phyloP scores from a whole-genome alignment of 169 alveolate species.

The Perkinsus olseni region DNA sequence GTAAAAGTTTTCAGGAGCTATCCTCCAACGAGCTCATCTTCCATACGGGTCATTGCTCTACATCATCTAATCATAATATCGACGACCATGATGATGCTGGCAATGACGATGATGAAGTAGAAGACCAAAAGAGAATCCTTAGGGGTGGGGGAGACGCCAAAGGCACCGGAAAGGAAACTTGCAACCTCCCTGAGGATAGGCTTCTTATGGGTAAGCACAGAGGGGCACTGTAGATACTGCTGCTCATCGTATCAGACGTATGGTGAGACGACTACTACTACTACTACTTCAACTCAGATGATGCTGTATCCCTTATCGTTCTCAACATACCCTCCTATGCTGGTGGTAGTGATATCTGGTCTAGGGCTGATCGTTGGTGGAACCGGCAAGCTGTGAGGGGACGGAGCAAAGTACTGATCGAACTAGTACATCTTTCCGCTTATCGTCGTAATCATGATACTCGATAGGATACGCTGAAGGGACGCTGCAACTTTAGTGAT shows the following conservation, averaged over 20 bases:
- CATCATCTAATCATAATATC: no score
- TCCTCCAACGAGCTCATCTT: not conserved
- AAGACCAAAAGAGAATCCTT: conserved; percentile 5
- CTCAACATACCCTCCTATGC: conserved; percentile 52
- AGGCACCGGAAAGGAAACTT: not conserved
- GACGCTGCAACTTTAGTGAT: not conserved
- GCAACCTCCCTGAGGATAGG: not conserved
- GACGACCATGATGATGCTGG: not conserved
- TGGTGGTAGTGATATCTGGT: conserved; percentile 54
- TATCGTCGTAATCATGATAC: not conserved
- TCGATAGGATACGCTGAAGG: not conserved
- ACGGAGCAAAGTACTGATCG: not conserved
- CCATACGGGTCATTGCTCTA: conserved; percentile 10
- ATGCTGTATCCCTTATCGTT: conserved; percentile 37
- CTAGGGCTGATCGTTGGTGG: conserved; percentile 18
- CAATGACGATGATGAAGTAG: no score
- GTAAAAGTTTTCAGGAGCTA: no score
- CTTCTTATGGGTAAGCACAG: conserved; percentile 5
- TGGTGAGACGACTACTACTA: no score
- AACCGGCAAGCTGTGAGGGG: not conserved
- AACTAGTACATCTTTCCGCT: not conserved
- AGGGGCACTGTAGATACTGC: no score
- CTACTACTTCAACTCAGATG: conserved; percentile 2
- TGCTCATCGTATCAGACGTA: no score
- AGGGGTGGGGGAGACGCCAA: conserved; percentile 19